Base-by-base conservation (phyloP, 208 protist species). In the Plasmodiophora brassicae region DNA sequence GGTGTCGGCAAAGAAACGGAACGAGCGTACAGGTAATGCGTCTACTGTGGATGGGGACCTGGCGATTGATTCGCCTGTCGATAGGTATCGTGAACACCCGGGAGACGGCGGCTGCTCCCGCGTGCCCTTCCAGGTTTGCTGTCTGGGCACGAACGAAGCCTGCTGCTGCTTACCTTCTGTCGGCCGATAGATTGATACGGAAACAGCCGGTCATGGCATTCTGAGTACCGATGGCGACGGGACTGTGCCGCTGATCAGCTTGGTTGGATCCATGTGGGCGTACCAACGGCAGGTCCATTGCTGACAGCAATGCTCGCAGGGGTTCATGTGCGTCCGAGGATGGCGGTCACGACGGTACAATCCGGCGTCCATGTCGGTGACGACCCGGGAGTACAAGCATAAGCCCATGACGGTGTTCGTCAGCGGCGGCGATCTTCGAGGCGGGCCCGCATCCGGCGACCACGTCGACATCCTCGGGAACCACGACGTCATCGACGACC, bases 401-500 rank as follows among this genome's bases (percentile, higher is more conserved):
- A 32, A 78, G 20, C 46, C 84, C 5, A 8, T 53, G 10, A n/a
- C 28, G 28, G 28, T 65, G 25, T 71, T 86, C 84, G 38, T 84
- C 20, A n/a, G 45, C 5, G 46, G 84, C 28, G 84, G 84, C 10
- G 50, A 53, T 65, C 25, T 86, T 53, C 45, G 84, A 5, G 84
- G 84, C 36, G 84, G 84, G 5, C 45, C 45, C 10, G 20, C 46
- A 38, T 86, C 84, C 36, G 84, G 84, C 20, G 84, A 86, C 44
- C 84, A 86, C 43, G 84, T 86, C 14, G 84, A 86, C 28, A 57
- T 86, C n/a, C 84, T 86, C 14, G 84, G 84, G 10, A 86, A 86
- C 43, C 46, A 86, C 5, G 84, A 60, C 25, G 25, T 60, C 50
- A 60, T 60, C 28, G 25, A 25, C 28, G 50, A 60, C 28, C 50